A percentile compares a stretch with the other conserved stretches of the same genome.
These are phyloP conservation scores for Sphenostylis stenocarpa DNA, from an alignment of 306 rosid species.

Conservation along the genomic window DNA sequence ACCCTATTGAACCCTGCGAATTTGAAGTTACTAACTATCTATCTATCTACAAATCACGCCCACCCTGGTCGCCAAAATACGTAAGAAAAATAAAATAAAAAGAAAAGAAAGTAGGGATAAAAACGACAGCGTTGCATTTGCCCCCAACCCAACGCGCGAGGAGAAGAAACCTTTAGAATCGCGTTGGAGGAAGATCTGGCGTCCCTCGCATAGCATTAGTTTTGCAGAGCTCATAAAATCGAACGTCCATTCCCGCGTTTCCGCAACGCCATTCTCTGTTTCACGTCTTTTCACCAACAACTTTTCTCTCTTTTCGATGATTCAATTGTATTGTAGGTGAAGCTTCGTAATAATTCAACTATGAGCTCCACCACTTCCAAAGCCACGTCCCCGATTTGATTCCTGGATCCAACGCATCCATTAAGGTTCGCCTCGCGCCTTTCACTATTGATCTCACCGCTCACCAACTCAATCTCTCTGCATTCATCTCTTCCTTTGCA, in stretches of 20 bases:
- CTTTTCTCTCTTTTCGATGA: neutral
- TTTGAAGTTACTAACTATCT: neutral
- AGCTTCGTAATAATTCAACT: conserved; percentile 7
- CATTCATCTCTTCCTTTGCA: conserved; percentile 29
- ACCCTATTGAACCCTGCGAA: neutral
- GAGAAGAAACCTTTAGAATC: conserved; percentile 4
- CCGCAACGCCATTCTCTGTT: neutral
- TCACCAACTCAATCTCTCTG: conserved; percentile 21
- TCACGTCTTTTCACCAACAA: conserved; percentile 3
- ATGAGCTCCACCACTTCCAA: conserved; percentile 32
- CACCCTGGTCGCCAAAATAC: neutral
- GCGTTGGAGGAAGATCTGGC: conserved; percentile 37
- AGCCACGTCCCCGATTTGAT: conserved; percentile 50
- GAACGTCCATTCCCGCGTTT: conserved; percentile 28
- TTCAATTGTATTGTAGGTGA: neutral
- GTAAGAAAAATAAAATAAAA: neutral
- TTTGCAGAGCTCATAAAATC: conserved; percentile 42
- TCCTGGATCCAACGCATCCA: conserved; percentile 37
- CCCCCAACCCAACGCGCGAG: conserved; percentile 13
- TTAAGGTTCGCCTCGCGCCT: conserved; percentile 24
- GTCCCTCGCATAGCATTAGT: conserved; percentile 21
- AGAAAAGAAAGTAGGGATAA: neutral
- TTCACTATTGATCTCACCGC: conserved; percentile 16
- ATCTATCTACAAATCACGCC: neutral
- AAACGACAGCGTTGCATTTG: conserved; percentile 36